Evolutionary conservation across 1,284 basidiomycete species (phyloP).

Genomic region (Ustilago cynodontis): DNA sequence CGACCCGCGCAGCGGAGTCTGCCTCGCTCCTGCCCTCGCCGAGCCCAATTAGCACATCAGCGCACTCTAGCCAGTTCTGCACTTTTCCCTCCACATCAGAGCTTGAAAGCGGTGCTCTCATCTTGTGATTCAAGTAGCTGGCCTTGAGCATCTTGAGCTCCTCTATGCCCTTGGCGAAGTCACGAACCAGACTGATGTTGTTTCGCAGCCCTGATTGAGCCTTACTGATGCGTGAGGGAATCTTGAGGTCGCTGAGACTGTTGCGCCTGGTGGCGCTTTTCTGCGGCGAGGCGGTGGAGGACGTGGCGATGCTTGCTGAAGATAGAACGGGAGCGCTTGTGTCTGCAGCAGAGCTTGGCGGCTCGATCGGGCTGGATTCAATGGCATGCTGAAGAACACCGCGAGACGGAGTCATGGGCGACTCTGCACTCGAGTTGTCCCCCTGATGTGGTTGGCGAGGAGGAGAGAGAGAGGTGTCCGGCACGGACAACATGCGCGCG

Average conservation of each 20-base stretch:
- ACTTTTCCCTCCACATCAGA: constrained; percentile 15
- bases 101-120: not conserved
- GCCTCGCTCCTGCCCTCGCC: constrained; percentile 52
- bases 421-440: not conserved
- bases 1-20: constrained; percentile 44
- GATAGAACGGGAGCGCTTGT: constrained; percentile 7
- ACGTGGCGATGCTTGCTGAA: not conserved
- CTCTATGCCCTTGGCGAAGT: constrained; percentile 60
- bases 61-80: constrained; percentile 58
- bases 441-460: not conserved
- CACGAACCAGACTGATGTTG: constrained; percentile 54
- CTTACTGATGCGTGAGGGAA: constrained; percentile 57
- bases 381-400: not conserved
- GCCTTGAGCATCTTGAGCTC: constrained; percentile 54
- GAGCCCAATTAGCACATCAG: constrained; percentile 58
- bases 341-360: constrained; percentile 3
- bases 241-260: constrained; percentile 59
- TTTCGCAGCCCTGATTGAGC: constrained; percentile 54
- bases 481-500: constrained; percentile 17
- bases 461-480: constrained; percentile 13
- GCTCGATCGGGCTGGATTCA: not conserved
- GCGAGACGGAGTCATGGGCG: not conserved
- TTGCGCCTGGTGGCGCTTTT: constrained; percentile 37
- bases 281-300: constrained; percentile 7
- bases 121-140: constrained; percentile 37